Evolutionary conservation across 2,329 filamentous ascomycete species (phyloP).

Genomic region (Monosporascus sp.): DNA sequence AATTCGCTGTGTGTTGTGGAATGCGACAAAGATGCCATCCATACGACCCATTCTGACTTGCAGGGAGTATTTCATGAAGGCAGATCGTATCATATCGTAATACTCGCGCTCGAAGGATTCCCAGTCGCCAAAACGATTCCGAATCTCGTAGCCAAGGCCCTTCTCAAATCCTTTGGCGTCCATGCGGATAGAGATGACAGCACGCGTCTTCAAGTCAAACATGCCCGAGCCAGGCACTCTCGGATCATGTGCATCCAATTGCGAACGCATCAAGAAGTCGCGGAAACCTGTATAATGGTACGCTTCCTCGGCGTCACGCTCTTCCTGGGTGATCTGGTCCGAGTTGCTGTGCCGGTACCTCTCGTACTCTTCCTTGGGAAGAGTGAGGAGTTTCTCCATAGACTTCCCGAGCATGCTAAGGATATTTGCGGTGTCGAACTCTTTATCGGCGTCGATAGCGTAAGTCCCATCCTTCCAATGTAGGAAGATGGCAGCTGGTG

Average conservation of each 20-base stretch:
- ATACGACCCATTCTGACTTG: constrained; percentile 96
- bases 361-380: constrained; percentile 78
- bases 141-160: constrained; percentile 84
- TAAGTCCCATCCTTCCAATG: constrained; percentile 80
- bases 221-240: constrained; percentile 86
- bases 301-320: constrained; percentile 66
- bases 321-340: constrained; percentile 64
- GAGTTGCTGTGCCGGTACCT: constrained; percentile 68
- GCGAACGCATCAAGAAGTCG: constrained; percentile 90
- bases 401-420: constrained; percentile 91
- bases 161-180: constrained; percentile 65
- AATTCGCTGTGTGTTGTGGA: constrained; percentile 89
- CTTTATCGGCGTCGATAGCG: constrained; percentile 93
- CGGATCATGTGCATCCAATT: constrained; percentile 84
- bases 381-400: constrained; percentile 90
- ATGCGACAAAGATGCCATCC: constrained; percentile 98
- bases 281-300: constrained; percentile 85
- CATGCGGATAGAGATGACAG: constrained; percentile 89
- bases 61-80: constrained; percentile 93
- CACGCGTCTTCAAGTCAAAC: constrained; percentile 94
- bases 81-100: constrained; percentile 91
- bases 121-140: constrained; percentile 66
- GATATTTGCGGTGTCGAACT: constrained; percentile 79
- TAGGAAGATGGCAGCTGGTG: constrained; percentile 76
- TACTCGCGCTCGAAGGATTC: constrained; percentile 95